phyloP scores from a whole-genome alignment of 495 filamentous ascomycete genomes.

The Tuber borchii region DNA sequence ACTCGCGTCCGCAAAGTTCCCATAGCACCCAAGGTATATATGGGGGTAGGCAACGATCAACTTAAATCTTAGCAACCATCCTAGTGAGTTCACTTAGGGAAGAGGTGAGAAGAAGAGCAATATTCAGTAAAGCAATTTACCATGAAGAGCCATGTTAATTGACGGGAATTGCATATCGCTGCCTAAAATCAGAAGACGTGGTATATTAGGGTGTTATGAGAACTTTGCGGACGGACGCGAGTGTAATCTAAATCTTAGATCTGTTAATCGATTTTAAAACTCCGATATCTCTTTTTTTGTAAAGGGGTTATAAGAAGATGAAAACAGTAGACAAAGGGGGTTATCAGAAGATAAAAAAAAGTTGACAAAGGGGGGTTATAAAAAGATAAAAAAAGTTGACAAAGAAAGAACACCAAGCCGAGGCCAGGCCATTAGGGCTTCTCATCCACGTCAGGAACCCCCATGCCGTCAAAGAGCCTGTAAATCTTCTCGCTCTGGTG shows the following conservation, averaged over 20 bases:
- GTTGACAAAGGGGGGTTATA: not conserved
- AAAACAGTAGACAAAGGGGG: not conserved
- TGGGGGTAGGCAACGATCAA: too few relatives aligned
- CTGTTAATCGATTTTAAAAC: slow-evolving; percentile 8
- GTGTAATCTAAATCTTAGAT: not conserved
- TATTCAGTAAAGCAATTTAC: too few relatives aligned
- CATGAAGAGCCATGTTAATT: too few relatives aligned
- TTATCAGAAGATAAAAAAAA: not conserved
- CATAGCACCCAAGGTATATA: too few relatives aligned
- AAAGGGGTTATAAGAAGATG: not conserved
- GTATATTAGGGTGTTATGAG: too few relatives aligned
- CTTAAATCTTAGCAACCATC: too few relatives aligned
- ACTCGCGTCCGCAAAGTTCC: too few relatives aligned
- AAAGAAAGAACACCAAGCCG: slow-evolving; percentile 8
- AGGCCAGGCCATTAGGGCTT: slow-evolving; percentile 30
- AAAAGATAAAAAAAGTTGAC: not conserved
- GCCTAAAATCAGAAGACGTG: too few relatives aligned
- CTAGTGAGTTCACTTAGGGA: too few relatives aligned
- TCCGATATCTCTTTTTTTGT: not conserved
- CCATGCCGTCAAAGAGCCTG: slow-evolving; percentile 72
- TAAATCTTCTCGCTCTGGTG: slow-evolving; percentile 71
- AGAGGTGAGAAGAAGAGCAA: too few relatives aligned
- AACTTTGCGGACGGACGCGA: too few relatives aligned
- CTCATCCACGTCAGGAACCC: slow-evolving; percentile 59
- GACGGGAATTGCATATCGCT: too few relatives aligned